phyloP scores from a whole-genome alignment of 2,329 filamentous ascomycete genomes.

The Rhinocladiella mackenziei region DNA sequence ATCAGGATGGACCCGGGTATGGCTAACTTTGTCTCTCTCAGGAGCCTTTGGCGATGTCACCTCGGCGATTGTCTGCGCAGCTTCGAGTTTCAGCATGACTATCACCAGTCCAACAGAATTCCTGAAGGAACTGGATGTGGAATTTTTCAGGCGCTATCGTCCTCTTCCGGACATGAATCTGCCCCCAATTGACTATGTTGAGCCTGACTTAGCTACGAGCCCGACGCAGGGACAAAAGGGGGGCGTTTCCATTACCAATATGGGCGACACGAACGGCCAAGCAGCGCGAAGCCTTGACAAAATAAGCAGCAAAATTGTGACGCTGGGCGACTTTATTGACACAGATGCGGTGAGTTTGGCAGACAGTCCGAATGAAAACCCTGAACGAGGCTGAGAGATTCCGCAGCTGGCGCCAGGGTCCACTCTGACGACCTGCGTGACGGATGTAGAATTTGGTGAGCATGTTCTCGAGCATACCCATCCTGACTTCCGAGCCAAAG shows the following conservation, averaged over 20 bases:
- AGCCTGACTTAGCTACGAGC: slow-evolving; percentile 10
- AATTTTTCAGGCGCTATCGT: slow-evolving; percentile 20
- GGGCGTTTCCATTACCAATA: too few species aligned
- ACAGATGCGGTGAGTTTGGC: slow-evolving; percentile 40
- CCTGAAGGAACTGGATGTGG: slow-evolving; percentile 32
- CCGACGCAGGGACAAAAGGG: not conserved
- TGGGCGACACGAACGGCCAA: too few species aligned
- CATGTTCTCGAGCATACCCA: slow-evolving; percentile 43
- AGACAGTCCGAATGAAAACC: slow-evolving; percentile 27
- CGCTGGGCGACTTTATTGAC: slow-evolving; percentile 45
- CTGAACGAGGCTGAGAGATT: slow-evolving; percentile 54
- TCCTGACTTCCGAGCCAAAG: slow-evolving; percentile 40
- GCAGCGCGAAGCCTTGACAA: too few species aligned
- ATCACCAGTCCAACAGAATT: slow-evolving; percentile 39
- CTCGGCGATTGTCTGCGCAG: slow-evolving; percentile 47
- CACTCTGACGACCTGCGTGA: slow-evolving; percentile 60
- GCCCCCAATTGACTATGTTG: slow-evolving; percentile 14
- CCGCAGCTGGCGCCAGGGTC: slow-evolving; percentile 38
- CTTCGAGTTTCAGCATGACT: slow-evolving; percentile 46
- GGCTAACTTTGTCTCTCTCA: slow-evolving; percentile 33
- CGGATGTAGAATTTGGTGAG: slow-evolving; percentile 36
- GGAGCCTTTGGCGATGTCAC: slow-evolving; percentile 45
- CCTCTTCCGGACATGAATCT: slow-evolving; percentile 7
- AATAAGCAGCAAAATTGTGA: slow-evolving; percentile 31
- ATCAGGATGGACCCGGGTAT: slow-evolving; percentile 26